phyloP scores from a whole-genome alignment of 108 stramenopile species.

The Fragilaria crotonensis region DNA sequence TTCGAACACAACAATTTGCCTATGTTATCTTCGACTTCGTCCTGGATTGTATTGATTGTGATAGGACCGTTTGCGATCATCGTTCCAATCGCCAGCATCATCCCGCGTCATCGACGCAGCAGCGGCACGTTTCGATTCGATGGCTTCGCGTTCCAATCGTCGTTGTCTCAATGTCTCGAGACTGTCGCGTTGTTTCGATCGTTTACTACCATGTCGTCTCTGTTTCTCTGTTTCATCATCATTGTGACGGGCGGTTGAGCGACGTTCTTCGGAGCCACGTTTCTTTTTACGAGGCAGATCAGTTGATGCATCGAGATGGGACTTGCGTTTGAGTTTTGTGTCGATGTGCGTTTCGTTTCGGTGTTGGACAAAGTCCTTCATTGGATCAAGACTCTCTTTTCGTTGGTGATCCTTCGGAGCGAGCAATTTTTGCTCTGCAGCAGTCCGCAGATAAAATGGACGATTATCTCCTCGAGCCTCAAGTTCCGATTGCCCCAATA shows the following conservation, averaged over 20 bases:
- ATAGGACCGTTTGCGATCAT: conserved; percentile 2
- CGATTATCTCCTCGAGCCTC: conserved; percentile 1
- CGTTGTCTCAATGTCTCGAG: conserved; percentile 21
- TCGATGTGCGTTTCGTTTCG: not conserved
- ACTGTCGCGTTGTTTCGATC: not conserved
- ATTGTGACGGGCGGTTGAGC: not conserved
- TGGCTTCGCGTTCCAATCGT: conserved; percentile 15
- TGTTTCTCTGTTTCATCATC: conserved; percentile 1
- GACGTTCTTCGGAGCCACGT: conserved; percentile 1
- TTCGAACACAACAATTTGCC: too few species aligned
- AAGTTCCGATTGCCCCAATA: conserved; percentile 8
- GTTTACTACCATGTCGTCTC: not conserved
- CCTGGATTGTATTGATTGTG: conserved; percentile 27
- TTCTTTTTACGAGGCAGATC: conserved; percentile 3
- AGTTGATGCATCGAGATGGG: not conserved
- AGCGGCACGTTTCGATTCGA: conserved; percentile 18
- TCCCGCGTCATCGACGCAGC: not conserved
- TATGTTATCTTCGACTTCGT: conserved; percentile 12
- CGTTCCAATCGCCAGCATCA: too few species aligned
- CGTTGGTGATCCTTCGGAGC: not conserved
- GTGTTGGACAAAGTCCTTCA: conserved; percentile 13
- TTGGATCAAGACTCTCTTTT: conserved; percentile 23
- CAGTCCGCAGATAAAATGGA: conserved; percentile 15
- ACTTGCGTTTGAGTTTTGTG: not conserved
- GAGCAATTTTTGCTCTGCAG: not conserved